A percentile compares a stretch with the other conserved stretches of the same genome.
Conservation (phyloP, 1,139 yeast species). For the Suhomyces yuchorum region DNA sequence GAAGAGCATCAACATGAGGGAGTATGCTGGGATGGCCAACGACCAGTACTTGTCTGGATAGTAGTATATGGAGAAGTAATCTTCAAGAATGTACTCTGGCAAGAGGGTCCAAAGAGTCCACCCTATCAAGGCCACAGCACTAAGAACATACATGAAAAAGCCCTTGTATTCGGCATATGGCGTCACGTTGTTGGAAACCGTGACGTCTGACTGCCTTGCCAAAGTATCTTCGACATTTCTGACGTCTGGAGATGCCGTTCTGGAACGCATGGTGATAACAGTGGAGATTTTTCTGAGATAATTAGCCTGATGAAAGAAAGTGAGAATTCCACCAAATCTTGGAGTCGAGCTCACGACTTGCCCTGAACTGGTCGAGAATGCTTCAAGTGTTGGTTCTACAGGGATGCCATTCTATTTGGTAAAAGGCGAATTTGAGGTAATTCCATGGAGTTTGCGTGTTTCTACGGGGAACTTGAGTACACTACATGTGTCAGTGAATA, state of each 20-base stretch:
- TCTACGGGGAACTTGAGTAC: not conserved
- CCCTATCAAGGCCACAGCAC: constrained; percentile 49
- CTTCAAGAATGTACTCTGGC: constrained; percentile 55
- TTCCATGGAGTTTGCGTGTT: too few species aligned
- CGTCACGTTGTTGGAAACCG: constrained; percentile 64
- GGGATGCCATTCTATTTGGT: too few species aligned
- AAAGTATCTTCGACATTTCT: constrained; percentile 53
- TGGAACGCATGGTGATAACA: constrained; percentile 23
- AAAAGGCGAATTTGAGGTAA: too few species aligned
- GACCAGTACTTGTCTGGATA: constrained; percentile 92
- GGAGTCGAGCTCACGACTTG: too few species aligned
- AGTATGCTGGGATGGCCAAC: constrained; percentile 68
- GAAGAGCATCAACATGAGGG: constrained; percentile 69
- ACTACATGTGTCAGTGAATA: not conserved
- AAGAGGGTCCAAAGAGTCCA: constrained; percentile 72
- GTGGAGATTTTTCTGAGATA: not conserved
- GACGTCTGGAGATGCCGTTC: constrained; percentile 44
- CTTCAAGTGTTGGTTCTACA: too few species aligned
- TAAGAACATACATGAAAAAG: constrained; percentile 70
- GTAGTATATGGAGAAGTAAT: constrained; percentile 60
- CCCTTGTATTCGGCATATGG: constrained; percentile 82
- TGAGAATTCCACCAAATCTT: not conserved
- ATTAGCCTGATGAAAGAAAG: too few species aligned
- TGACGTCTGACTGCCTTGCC: constrained; percentile 76
- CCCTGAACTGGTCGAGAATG: too few species aligned